A percentile compares a stretch with the other conserved stretches of the same genome.
Conservation (phyloP, 2,329 filamentous ascomycete species). For the Reticulascus tulasneorum region DNA sequence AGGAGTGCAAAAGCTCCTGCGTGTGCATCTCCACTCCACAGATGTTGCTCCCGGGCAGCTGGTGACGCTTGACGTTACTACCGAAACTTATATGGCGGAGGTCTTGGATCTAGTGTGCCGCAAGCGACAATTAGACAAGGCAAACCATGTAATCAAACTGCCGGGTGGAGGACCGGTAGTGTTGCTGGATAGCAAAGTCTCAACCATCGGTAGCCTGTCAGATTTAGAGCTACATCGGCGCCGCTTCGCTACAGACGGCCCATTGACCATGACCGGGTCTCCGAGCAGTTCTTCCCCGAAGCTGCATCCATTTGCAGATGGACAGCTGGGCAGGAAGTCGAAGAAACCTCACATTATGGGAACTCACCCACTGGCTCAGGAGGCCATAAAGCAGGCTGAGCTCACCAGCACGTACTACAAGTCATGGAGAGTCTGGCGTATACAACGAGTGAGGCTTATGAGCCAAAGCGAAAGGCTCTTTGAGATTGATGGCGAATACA, state of each 20-base stretch:
- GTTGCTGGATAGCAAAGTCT: slow-evolving; percentile 72
- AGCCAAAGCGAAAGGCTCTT: slow-evolving; percentile 71
- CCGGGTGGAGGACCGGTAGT: slow-evolving; percentile 71
- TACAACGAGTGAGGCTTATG: slow-evolving; percentile 78
- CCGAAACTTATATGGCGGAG: slow-evolving; percentile 78
- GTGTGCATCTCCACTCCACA: slow-evolving; percentile 66
- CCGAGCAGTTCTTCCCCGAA: slow-evolving; percentile 69
- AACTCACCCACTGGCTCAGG: slow-evolving; percentile 63
- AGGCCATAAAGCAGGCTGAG: slow-evolving; percentile 57
- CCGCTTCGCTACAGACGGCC: slow-evolving; percentile 71
- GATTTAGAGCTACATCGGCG: slow-evolving; percentile 73
- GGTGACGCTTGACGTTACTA: slow-evolving; percentile 71
- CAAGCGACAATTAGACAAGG: slow-evolving; percentile 75
- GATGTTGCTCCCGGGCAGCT: slow-evolving; percentile 70
- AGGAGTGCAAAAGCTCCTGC: slow-evolving; percentile 67
- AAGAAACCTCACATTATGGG: slow-evolving; percentile 50
- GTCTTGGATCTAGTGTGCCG: slow-evolving; percentile 75
- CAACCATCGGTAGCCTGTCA: slow-evolving; percentile 69
- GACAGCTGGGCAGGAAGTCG: slow-evolving; percentile 36
- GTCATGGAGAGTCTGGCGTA: slow-evolving; percentile 75
- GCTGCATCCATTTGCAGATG: slow-evolving; percentile 50
- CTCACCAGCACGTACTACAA: slow-evolving; percentile 59
- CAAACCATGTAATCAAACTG: slow-evolving; percentile 73
- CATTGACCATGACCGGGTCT: slow-evolving; percentile 63
- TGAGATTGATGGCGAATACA: slow-evolving; percentile 79